Percentiles rank a stretch among this genome's conserved stretches.
phyloP scores from a whole-genome alignment of 2,329 filamentous ascomycete genomes.

The Cercospora zeae-maydis region DNA sequence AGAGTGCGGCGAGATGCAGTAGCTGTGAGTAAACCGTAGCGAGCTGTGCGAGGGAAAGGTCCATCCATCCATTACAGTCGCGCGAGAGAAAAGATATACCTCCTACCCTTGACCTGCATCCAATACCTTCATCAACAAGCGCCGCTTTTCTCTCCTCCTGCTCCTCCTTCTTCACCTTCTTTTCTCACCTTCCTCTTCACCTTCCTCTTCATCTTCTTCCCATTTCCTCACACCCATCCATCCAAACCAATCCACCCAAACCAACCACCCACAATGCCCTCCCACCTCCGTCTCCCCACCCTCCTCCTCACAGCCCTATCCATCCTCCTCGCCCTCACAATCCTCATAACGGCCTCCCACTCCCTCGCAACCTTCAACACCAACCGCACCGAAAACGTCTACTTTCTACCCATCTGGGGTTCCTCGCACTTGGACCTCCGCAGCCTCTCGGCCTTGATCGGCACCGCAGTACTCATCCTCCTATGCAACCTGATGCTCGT shows the following conservation, averaged over 20 bases:
- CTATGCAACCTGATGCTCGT: constrained; percentile 39
- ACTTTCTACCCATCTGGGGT: constrained; percentile 48
- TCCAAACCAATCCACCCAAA: background rate
- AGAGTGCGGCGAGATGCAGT: background rate
- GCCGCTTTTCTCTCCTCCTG: too few relatives aligned
- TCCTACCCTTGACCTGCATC: too few relatives aligned
- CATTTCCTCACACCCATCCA: too few relatives aligned
- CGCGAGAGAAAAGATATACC: too few relatives aligned
- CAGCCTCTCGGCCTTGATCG: constrained; percentile 43
- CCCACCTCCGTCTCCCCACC: constrained; percentile 26
- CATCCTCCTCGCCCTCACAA: constrained; percentile 40
- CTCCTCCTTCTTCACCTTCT: too few relatives aligned
- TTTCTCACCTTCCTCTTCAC: too few relatives aligned
- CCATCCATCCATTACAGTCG: too few relatives aligned
- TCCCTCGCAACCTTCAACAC: constrained; percentile 44
- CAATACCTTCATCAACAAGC: background rate
- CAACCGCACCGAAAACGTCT: constrained; percentile 43
- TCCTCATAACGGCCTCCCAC: constrained; percentile 44
- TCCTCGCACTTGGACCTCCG: constrained; percentile 46
- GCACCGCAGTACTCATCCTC: constrained; percentile 38
- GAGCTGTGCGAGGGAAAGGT: too few relatives aligned
- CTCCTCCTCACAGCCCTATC: constrained; percentile 30
- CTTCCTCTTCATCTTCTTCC: too few relatives aligned
- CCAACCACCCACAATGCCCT: constrained; percentile 10
- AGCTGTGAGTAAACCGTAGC: too few relatives aligned